These are phyloP conservation scores for Trypethelium eluteriae DNA, from an alignment of 495 filamentous ascomycete genomes.

Conservation along the genomic window DNA sequence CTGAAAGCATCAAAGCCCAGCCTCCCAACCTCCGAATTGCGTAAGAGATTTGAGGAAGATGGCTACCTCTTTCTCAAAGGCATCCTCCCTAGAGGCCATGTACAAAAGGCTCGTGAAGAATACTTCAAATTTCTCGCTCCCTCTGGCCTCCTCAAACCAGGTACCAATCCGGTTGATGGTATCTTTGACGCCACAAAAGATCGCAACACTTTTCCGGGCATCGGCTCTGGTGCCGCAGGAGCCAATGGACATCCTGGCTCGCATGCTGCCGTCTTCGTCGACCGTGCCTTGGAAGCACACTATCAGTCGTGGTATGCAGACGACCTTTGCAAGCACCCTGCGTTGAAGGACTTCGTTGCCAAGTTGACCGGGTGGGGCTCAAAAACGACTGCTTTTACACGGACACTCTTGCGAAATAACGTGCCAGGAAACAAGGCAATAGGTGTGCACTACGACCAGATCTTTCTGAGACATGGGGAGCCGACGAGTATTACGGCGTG, in stretches of 20 bases:
- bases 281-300: slow-evolving; percentile 50
- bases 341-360: slow-evolving; percentile 45
- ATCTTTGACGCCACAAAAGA: slow-evolving; percentile 47
- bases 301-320: slow-evolving; percentile 51
- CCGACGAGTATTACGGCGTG: slow-evolving; percentile 54
- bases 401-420: slow-evolving; percentile 46
- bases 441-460: slow-evolving; percentile 60
- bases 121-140: slow-evolving; percentile 52
- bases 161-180: slow-evolving; percentile 35
- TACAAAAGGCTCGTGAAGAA: slow-evolving; percentile 46
- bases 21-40: slow-evolving; percentile 42
- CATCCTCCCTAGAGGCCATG: slow-evolving; percentile 49
- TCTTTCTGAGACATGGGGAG: slow-evolving; percentile 54
- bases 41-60: slow-evolving; percentile 46
- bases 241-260: slow-evolving; percentile 45
- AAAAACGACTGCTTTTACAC: slow-evolving; percentile 37
- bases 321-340: slow-evolving; percentile 49
- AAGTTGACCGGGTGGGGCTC: slow-evolving; percentile 49
- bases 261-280: slow-evolving; percentile 44
- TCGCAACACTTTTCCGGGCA: slow-evolving; percentile 47
- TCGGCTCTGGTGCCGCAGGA: slow-evolving; percentile 46
- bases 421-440: slow-evolving; percentile 52
- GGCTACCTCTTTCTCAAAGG: slow-evolving; percentile 57
- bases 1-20: slow-evolving; percentile 36
- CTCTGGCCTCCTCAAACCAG: slow-evolving; percentile 48